Conservation (phyloP, 495 filamentous ascomycete species). For the Niebla homalea region DNA sequence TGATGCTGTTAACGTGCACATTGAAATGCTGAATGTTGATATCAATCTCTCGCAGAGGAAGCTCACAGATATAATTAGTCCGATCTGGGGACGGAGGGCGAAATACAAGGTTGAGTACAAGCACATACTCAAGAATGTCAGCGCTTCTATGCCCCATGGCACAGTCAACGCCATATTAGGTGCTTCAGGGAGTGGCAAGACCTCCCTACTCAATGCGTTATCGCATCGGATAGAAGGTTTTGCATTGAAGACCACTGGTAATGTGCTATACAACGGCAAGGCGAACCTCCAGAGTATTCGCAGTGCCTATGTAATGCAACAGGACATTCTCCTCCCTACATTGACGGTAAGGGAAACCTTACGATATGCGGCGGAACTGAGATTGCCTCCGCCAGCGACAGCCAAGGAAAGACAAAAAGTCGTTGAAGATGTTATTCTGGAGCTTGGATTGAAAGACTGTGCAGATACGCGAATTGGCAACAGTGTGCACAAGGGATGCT, state of each 20-base stretch:
- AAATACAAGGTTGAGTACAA: conserved; percentile 13
- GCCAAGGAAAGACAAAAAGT: conserved; percentile 41
- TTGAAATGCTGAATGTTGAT: conserved; percentile 39
- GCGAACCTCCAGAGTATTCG: conserved; percentile 37
- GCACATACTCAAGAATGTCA: conserved; percentile 39
- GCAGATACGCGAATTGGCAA: conserved; percentile 59
- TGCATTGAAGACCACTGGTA: conserved; percentile 38
- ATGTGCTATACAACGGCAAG: conserved; percentile 42
- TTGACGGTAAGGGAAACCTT: conserved; percentile 63
- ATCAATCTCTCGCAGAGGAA: conserved; percentile 34
- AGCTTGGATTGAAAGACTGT: conserved; percentile 61
- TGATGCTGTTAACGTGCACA: conserved; percentile 42
- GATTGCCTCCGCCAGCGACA: conserved; percentile 47
- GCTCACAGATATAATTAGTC: not conserved
- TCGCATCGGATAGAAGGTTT: conserved; percentile 47
- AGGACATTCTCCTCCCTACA: conserved; percentile 56
- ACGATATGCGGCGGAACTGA: conserved; percentile 54
- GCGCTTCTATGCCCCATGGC: conserved; percentile 42
- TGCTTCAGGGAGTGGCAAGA: conserved; percentile 61
- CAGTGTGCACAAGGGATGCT: conserved; percentile 55
- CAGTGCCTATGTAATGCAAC: conserved; percentile 65
- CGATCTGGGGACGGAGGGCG: not conserved
- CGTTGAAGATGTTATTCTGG: conserved; percentile 60
- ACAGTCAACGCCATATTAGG: conserved; percentile 62
- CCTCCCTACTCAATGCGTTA: conserved; percentile 55